phyloP scores from a whole-genome alignment of 2,329 filamentous ascomycete species.

The Trichoderma lentiforme region DNA sequence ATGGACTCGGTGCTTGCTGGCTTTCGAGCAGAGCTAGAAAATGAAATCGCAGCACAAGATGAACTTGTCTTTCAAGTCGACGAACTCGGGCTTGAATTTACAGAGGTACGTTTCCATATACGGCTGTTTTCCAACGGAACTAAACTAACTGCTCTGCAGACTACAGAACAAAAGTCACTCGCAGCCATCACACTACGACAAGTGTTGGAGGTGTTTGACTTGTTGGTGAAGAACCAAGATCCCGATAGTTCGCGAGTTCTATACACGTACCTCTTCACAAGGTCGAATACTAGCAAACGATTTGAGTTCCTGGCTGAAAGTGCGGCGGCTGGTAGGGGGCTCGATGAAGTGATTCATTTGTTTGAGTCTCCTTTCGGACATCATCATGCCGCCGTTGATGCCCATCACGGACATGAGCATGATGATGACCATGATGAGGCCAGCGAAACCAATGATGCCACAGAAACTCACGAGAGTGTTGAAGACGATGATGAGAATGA shows the following conservation, averaged over 20 bases:
- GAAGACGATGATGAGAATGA: neutral
- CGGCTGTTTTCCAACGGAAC: neutral
- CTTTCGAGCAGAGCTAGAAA: slow-evolving; percentile 44
- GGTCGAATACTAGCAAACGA: slow-evolving; percentile 38
- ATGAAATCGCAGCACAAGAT: slow-evolving; percentile 44
- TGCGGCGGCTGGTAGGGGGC: slow-evolving; percentile 39
- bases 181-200: slow-evolving; percentile 39
- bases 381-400: neutral
- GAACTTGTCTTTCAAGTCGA: slow-evolving; percentile 52
- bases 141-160: slow-evolving; percentile 32
- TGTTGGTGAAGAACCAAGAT: slow-evolving; percentile 44
- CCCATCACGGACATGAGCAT: slow-evolving; percentile 22
- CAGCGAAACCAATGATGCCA: neutral
- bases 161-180: slow-evolving; percentile 34
- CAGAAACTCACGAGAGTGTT: neutral
- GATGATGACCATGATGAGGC: neutral
- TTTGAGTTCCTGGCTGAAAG: slow-evolving; percentile 41
- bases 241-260: slow-evolving; percentile 37
- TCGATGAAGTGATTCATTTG: slow-evolving; percentile 40
- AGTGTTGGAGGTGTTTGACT: slow-evolving; percentile 42
- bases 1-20: slow-evolving; percentile 44
- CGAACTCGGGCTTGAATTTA: slow-evolving; percentile 51
- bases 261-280: slow-evolving; percentile 43
- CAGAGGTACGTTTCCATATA: slow-evolving; percentile 40
- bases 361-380: slow-evolving; percentile 30